Conservation (phyloP, 202 grass and related monocot genomes). For the Setaria italica region DNA sequence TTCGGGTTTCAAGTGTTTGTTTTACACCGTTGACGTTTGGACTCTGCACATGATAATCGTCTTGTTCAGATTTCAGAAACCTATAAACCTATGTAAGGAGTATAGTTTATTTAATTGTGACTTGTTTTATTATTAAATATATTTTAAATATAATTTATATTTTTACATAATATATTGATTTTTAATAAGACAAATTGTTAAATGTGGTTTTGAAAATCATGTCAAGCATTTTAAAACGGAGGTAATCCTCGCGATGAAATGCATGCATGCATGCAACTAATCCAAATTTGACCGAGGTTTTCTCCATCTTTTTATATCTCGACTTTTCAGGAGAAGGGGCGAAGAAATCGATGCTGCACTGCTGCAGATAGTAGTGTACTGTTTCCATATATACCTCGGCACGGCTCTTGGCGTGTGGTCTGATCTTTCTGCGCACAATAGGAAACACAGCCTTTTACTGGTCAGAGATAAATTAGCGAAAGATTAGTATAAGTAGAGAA, state of each 20-base stretch:
- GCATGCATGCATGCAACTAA: background rate
- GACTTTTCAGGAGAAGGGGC: slow-evolving; percentile 5
- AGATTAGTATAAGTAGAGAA: background rate
- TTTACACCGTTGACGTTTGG: too few species aligned
- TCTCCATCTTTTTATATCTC: background rate
- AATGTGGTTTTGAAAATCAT: too few species aligned
- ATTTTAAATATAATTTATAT: too few species aligned
- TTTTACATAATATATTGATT: too few species aligned
- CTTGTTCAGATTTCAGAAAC: too few species aligned
- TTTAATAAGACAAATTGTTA: too few species aligned
- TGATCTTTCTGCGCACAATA: background rate
- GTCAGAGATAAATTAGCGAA: background rate
- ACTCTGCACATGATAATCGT: too few species aligned
- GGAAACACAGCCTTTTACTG: background rate
- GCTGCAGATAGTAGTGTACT: slow-evolving; percentile 14
- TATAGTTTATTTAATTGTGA: too few species aligned
- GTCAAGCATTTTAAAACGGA: too few species aligned
- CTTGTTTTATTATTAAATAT: too few species aligned
- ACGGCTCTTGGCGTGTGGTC: background rate
- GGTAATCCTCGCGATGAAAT: background rate
- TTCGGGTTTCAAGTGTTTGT: too few species aligned
- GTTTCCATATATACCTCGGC: slow-evolving; percentile 33
- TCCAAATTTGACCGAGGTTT: background rate
- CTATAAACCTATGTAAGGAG: too few species aligned
- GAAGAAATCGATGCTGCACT: slow-evolving; percentile 32